These are phyloP conservation scores for Acer saccharum DNA, from an alignment of 345 rosid species.

Conservation along the genomic window DNA sequence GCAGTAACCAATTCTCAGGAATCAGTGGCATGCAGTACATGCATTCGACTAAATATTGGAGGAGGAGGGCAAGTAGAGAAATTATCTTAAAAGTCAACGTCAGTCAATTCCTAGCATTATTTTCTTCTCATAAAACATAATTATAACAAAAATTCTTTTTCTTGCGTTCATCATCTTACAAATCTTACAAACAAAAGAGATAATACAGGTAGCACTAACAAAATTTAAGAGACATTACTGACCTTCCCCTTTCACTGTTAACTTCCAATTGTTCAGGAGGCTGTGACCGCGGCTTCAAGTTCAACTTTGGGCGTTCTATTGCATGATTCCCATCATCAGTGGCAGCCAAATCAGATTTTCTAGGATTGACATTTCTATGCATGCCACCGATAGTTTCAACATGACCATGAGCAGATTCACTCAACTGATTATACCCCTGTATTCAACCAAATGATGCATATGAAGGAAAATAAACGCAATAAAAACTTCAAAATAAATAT, in stretches of 20 bases:
- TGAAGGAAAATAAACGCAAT: conserved; percentile 14
- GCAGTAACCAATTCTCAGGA: background rate
- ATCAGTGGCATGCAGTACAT: background rate
- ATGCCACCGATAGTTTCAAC: conserved; percentile 32
- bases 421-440: conserved; percentile 32
- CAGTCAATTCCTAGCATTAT: background rate
- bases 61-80: background rate
- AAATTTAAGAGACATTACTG: conserved; percentile 11
- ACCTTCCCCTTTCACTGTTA: conserved; percentile 65
- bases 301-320: conserved; percentile 61
- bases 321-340: conserved; percentile 53
- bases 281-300: conserved; percentile 64
- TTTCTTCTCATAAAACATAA: background rate
- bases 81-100: background rate
- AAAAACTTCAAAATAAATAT: conserved; percentile 1
- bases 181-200: background rate
- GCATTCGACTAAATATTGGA: background rate
- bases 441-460: conserved; percentile 27
- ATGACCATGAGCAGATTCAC: conserved; percentile 28
- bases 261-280: conserved; percentile 51
- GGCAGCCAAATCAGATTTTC: conserved; percentile 42
- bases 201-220: background rate
- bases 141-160: background rate
- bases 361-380: conserved; percentile 32
- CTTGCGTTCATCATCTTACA: background rate